Base-by-base conservation (phyloP, 2,329 filamentous ascomycete genomes). In the Ophiostoma sp. region DNA sequence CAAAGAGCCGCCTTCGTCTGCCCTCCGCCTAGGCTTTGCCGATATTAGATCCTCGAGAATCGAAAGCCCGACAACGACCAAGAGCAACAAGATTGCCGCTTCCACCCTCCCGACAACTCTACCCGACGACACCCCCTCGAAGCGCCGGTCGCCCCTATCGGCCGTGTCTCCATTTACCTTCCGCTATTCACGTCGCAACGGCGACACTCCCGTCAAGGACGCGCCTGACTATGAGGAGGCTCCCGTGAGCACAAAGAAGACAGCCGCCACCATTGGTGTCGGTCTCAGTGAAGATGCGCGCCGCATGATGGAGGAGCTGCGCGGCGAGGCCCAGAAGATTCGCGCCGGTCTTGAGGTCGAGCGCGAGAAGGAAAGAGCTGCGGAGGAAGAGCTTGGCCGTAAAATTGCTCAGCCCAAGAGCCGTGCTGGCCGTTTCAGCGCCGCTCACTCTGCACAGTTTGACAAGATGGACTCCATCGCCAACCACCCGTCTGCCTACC, bases 391-490 rank as follows among this genome's bases (percentile, higher is more conserved):
- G 2, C 81, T 79, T 52, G 69, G 71, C 4, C 89, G 94, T 74
- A 92, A 89, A 79, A 91, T 96, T 76, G 94, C 91, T 7, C 87
- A 88, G 74, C 88, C 94, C 15, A 96, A 90, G 80, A 89, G 92
- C 74, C 94, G 90, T 78, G 85, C 87, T 68, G 83, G 89, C 67
- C 89, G 94, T 65, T 98, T 90, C 80, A 97, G 92, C 77, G 90
- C 93, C 73, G 89, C 87, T 52, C 94, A 98, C 78, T 90, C 92
- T 86, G 88, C 89, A 67, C 87, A 94, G 76, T 97, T 98, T 81
- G 92, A 92, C 80, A 98, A 96, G 83, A 97, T 98, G 94, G 93
- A 97, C 78, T 97, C 94, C 1, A 97, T 98, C 76, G 92, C 88
- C 62, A 89, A 89, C 73, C 94, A 97, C 77, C 85, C 93, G 10